Percentiles rank a stretch among this genome's conserved stretches.
Evolutionary conservation across 176 grass and related monocot genomes (phyloP).

Genomic region (Carex parvula): DNA sequence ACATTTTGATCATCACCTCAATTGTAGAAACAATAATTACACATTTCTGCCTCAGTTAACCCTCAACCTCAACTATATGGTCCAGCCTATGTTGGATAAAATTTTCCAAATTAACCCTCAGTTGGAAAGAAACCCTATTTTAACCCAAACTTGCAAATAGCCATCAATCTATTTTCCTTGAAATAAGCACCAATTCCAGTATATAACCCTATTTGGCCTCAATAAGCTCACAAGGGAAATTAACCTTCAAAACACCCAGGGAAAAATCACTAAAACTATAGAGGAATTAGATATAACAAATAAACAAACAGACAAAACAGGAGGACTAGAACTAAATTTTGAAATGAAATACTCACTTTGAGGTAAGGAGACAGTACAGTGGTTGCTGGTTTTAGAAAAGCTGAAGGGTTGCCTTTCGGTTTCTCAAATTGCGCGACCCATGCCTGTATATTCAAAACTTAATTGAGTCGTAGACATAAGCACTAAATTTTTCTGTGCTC

Average conservation of each 20-base stretch:
- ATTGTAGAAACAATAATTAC: background rate
- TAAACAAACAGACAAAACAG: background rate
- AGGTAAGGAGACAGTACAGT: slow-evolving; percentile 80
- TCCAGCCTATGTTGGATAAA: too few relatives aligned
- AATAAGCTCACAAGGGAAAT: background rate
- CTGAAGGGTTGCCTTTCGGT: slow-evolving; percentile 84
- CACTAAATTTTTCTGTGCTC: background rate
- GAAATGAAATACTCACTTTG: slow-evolving; percentile 43
- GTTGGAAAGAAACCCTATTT: background rate
- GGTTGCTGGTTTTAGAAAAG: slow-evolving; percentile 75
- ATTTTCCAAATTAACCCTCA: slow-evolving; percentile 1
- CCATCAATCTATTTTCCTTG: background rate
- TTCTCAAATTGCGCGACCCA: slow-evolving; percentile 96
- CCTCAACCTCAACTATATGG: background rate
- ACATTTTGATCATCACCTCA: background rate
- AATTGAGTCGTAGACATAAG: background rate
- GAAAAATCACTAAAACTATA: background rate
- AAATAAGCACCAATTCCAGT: background rate
- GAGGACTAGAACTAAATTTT: background rate
- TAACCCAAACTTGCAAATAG: background rate
- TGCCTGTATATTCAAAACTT: slow-evolving; percentile 36
- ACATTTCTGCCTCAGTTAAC: background rate
- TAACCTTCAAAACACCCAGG: too few relatives aligned
- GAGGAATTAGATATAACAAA: background rate
- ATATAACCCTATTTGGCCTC: background rate